Evolutionary conservation across 192 early-diverging fungal genomes (phyloP).

Genomic region (Diversispora epigaea): DNA sequence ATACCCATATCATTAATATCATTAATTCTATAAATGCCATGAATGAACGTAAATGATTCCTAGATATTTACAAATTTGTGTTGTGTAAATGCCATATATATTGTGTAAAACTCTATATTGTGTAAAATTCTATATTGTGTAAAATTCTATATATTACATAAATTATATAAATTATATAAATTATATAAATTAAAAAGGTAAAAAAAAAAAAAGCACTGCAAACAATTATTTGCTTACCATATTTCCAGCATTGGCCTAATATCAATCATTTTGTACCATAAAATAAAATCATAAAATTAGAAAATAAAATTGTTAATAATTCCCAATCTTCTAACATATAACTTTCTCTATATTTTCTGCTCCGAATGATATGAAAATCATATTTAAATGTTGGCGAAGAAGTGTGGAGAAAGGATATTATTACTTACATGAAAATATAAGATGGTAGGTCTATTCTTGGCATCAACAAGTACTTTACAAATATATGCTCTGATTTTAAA

Average conservation of each 20-base stretch:
- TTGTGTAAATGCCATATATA: too few relatives aligned
- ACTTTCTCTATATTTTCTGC: not conserved
- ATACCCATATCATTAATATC: too few relatives aligned
- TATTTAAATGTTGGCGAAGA: not conserved
- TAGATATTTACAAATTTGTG: too few relatives aligned
- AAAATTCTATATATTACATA: too few relatives aligned
- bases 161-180: too few relatives aligned
- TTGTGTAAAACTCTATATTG: too few relatives aligned
- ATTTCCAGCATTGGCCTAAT: constrained; percentile 93
- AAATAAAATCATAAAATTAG: not conserved
- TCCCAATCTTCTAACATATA: not conserved
- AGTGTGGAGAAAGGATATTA: not conserved
- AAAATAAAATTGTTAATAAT: not conserved
- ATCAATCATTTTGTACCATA: too few relatives aligned
- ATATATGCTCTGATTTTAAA: constrained; percentile 78
- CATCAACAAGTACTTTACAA: constrained; percentile 61
- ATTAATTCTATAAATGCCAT: too few relatives aligned
- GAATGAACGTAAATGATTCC: too few relatives aligned
- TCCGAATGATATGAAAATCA: not conserved
- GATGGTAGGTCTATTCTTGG: constrained; percentile 69
- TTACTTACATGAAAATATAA: constrained; percentile 78
- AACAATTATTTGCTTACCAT: constrained; percentile 52
- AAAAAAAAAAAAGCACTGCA: not conserved
- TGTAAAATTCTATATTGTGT: too few relatives aligned
- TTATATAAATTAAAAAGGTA: not conserved